A percentile compares a stretch with the other conserved stretches of the same genome.
phyloP scores from a whole-genome alignment of 2,329 filamentous ascomycete species.

The Laburnicola sp. region DNA sequence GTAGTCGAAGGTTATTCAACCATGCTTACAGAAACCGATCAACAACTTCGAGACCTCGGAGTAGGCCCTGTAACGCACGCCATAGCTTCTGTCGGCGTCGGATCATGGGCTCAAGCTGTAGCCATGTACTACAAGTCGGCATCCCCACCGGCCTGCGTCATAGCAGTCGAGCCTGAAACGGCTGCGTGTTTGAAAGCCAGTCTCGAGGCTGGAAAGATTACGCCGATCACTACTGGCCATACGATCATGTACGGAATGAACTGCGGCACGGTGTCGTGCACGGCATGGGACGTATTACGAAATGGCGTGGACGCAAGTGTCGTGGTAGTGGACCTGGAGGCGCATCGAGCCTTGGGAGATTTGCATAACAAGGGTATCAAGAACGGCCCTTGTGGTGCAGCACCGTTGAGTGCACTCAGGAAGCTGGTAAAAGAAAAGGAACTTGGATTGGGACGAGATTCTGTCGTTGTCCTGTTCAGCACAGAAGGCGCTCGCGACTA shows the following conservation, averaged over 20 bases:
- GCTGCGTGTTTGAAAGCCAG: slow-evolving; percentile 61
- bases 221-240: slow-evolving; percentile 57
- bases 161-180: slow-evolving; percentile 71
- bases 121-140: slow-evolving; percentile 63
- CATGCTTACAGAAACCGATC: slow-evolving; percentile 69
- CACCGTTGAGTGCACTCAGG: slow-evolving; percentile 60
- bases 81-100: slow-evolving; percentile 71
- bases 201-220: slow-evolving; percentile 53
- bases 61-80: slow-evolving; percentile 53
- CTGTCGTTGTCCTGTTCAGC: slow-evolving; percentile 66
- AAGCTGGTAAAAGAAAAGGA: slow-evolving; percentile 48
- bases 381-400: slow-evolving; percentile 66
- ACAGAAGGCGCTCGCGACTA: slow-evolving; percentile 61
- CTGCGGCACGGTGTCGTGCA: slow-evolving; percentile 68
- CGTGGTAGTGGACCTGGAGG: slow-evolving; percentile 64
- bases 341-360: slow-evolving; percentile 61
- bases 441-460: slow-evolving; percentile 48
- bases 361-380: slow-evolving; percentile 54
- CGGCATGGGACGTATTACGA: slow-evolving; percentile 65
- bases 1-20: slow-evolving; percentile 78
- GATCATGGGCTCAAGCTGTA: slow-evolving; percentile 72
- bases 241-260: slow-evolving; percentile 77
- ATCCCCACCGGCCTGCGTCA: slow-evolving; percentile 47
- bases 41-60: slow-evolving; percentile 55
- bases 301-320: slow-evolving; percentile 63